Conservation (phyloP, 257 asterid genomes). For the Lavandula angustifolia region DNA sequence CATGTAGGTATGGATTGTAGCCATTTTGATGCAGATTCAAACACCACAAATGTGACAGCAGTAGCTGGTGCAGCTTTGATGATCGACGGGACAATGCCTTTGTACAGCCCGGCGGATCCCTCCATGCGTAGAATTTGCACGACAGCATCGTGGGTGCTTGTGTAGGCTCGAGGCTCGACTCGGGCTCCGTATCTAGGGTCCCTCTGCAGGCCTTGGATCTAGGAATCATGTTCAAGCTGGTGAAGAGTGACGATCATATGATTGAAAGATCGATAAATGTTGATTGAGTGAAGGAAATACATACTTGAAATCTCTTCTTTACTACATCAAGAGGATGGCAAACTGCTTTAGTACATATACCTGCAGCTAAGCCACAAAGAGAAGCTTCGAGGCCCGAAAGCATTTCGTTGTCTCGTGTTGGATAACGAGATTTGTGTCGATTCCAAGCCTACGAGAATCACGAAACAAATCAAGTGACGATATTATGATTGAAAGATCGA, state of each 20-base stretch:
- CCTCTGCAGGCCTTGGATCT: slow-evolving; percentile 80
- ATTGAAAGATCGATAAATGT: not conserved
- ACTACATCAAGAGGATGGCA: slow-evolving; percentile 97
- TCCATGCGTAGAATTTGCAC: slow-evolving; percentile 49
- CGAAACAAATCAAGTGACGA: slow-evolving; percentile 14
- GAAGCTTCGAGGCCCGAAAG: slow-evolving; percentile 76
- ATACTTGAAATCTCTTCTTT: slow-evolving; percentile 95
- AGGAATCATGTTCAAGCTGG: slow-evolving; percentile 6
- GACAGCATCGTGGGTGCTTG: slow-evolving; percentile 64
- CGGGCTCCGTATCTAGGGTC: slow-evolving; percentile 83
- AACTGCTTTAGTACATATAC: slow-evolving; percentile 73
- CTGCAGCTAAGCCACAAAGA: slow-evolving; percentile 81
- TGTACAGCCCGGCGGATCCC: slow-evolving; percentile 81
- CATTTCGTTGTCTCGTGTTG: slow-evolving; percentile 33
- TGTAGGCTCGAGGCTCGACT: slow-evolving; percentile 60
- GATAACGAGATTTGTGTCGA: slow-evolving; percentile 39
- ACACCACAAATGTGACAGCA: slow-evolving; percentile 89
- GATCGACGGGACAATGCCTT: slow-evolving; percentile 87
- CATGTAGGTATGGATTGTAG: slow-evolving; percentile 29
- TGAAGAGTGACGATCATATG: too few species aligned
- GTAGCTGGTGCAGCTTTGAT: slow-evolving; percentile 93
- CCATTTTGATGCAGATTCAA: slow-evolving; percentile 76
- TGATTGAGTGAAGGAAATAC: not conserved
- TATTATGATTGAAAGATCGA: not conserved
- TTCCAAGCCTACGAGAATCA: slow-evolving; percentile 62